Evolutionary conservation across 2,329 filamentous ascomycete genomes (phyloP), one percentile per base, ranked within the genome.

Genomic region (Clarireedia hainanense): DNA sequence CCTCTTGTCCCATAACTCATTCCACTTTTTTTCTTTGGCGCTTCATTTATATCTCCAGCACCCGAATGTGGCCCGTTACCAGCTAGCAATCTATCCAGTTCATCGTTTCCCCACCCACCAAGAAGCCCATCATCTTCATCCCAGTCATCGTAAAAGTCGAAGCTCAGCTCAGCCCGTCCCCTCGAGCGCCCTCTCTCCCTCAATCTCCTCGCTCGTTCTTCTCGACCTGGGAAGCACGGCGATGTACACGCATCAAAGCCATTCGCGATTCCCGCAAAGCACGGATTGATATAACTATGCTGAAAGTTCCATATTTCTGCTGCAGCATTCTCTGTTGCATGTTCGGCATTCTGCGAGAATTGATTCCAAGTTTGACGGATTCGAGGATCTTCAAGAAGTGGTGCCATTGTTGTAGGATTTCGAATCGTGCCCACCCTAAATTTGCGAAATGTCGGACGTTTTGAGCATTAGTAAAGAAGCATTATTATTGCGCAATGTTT

Each of bases 131-230:
- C 79, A 49, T 68, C 66, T 24, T 83, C 80, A 54, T 96, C 90
- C 92, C 92, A 97, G 71, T 96, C 92, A 71, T 96, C 92, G 74
- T 97, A 97, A 70, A 97, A 97, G 71, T 96, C 92, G 69, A 97
- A 97, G 66, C 83, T 91, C 65, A 88, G 82, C 72, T 96, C 91
- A 27, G 91, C 88, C 51, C 83, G 72, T 2, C 81, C 83, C 58
- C 74, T 72, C 24, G 75, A 74, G 7, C 79, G 75, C 20, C 80
- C 79, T 46, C 86, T 80, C 65, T 90, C 84, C 59, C 85, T 77
- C 47, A 76, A 73, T 56, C 89, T 83, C 30, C 88, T 83, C 49
- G 83, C 75, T 57, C 88, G 84, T 68, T 92, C 88, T 63, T 91
- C 87, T 54, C 82, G 81, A 66, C 83, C 83, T 53, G 88, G 86